phyloP scores from a whole-genome alignment of 768 basidiomycete genomes.

The Tylopilus sp. region DNA sequence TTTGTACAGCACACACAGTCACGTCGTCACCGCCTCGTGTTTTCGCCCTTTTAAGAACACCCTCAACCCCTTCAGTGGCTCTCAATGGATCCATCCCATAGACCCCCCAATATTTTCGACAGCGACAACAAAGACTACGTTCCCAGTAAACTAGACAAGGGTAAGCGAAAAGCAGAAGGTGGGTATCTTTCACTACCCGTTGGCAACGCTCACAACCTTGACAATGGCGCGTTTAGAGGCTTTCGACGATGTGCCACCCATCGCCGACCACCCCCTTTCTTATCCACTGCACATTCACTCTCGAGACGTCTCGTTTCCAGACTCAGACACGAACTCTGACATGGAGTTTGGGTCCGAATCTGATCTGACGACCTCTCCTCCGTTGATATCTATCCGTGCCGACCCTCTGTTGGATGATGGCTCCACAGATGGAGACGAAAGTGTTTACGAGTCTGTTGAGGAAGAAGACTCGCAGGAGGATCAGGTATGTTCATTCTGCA shows the following conservation, averaged over 20 bases:
- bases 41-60: slow-evolving; percentile 7
- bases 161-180: slow-evolving; percentile 19
- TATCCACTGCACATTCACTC: background rate
- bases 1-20: too few relatives aligned
- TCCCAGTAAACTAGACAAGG: slow-evolving; percentile 16
- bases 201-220: background rate
- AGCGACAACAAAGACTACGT: background rate
- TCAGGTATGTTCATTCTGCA: slow-evolving; percentile 8
- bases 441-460: slow-evolving; percentile 15
- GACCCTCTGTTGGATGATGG: background rate
- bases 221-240: slow-evolving; percentile 9
- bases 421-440: slow-evolving; percentile 6
- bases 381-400: background rate
- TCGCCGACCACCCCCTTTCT: background rate
- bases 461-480: slow-evolving; percentile 3
- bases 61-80: background rate
- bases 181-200: background rate
- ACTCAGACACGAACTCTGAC: slow-evolving; percentile 6
- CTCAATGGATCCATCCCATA: slow-evolving; percentile 9
- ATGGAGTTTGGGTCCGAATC: background rate
- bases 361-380: slow-evolving; percentile 4
- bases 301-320: background rate
- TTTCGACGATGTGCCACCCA: background rate
- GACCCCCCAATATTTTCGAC: slow-evolving; percentile 13
- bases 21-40: slow-evolving; percentile 10